Percentiles rank a stretch among this genome's conserved stretches.
These are phyloP conservation scores for Pyrenochaeta sp. DNA, from an alignment of 2,329 filamentous ascomycete species.

Conservation along the genomic window DNA sequence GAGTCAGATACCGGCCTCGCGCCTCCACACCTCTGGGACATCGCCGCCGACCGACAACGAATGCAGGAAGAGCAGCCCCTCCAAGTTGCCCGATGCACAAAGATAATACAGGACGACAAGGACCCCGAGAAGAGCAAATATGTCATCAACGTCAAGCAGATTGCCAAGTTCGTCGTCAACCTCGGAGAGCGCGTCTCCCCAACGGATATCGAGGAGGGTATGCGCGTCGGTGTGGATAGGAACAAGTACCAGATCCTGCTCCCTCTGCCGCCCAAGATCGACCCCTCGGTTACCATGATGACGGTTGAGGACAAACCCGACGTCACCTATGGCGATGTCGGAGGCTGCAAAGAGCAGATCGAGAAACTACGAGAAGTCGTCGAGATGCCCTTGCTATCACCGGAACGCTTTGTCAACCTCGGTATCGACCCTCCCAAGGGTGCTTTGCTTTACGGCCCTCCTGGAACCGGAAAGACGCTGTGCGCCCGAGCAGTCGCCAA, in stretches of 20 bases:
- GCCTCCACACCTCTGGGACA: slow-evolving; percentile 98
- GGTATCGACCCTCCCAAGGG: slow-evolving; percentile 99
- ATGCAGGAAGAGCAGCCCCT: slow-evolving; percentile 98
- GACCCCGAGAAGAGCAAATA: slow-evolving; percentile 99
- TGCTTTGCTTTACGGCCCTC: slow-evolving; percentile 93
- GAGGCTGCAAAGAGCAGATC: slow-evolving; percentile 99
- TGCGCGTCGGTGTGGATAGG: slow-evolving; percentile 96
- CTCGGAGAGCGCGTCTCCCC: slow-evolving; percentile 95
- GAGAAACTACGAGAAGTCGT: slow-evolving; percentile 99
- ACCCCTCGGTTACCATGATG: slow-evolving; percentile 99
- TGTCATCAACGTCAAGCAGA: slow-evolving; percentile 99
- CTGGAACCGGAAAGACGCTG: slow-evolving; percentile 98
- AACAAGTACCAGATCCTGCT: slow-evolving; percentile 99
- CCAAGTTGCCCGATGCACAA: slow-evolving; percentile 97
- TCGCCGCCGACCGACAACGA: slow-evolving; percentile 95
- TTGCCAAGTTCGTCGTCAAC: slow-evolving; percentile 98
- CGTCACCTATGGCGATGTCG: slow-evolving; percentile 98
- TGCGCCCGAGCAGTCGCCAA: slow-evolving; percentile 98
- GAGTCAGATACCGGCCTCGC: slow-evolving; percentile 99
- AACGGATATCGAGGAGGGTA: slow-evolving; percentile 98
- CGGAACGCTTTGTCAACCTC: slow-evolving; percentile 97
- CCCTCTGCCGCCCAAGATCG: slow-evolving; percentile 96
- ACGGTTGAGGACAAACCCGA: slow-evolving; percentile 99
- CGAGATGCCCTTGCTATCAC: slow-evolving; percentile 95
- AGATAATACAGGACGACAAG: slow-evolving; percentile 97